Conservation (phyloP, 1,139 yeast species). For the Lodderomyces pseudojiufengensis region DNA sequence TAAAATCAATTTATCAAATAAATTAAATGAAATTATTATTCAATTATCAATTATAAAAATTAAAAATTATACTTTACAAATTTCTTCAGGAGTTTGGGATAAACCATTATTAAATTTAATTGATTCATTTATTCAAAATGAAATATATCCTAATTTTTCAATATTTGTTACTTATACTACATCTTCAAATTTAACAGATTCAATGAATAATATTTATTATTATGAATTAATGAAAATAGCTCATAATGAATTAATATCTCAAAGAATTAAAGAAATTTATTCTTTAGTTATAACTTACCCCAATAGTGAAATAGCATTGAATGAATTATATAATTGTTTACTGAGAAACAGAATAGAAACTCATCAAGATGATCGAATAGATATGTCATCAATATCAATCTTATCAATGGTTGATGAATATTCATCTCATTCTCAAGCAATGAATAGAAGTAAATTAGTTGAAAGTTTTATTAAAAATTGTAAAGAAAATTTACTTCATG, state of each 20-base stretch:
- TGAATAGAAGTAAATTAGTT: conserved; percentile 53
- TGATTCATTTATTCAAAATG: conserved; percentile 34
- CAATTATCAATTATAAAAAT: conserved; percentile 41
- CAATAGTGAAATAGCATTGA: conserved; percentile 51
- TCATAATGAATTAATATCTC: conserved; percentile 42
- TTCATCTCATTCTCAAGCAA: conserved; percentile 25
- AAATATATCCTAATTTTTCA: conserved; percentile 38
- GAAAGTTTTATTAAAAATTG: conserved; percentile 51
- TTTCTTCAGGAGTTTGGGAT: conserved; percentile 41
- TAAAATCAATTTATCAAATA: conserved; percentile 29
- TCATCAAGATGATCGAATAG: conserved; percentile 9
- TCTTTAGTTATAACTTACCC: conserved; percentile 63
- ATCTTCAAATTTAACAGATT: conserved; percentile 10
- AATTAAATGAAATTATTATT: conserved; percentile 37
- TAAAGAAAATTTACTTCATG: conserved; percentile 56
- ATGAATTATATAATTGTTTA: conserved; percentile 58
- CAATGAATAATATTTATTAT: conserved; percentile 19
- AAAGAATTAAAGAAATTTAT: conserved; percentile 63
- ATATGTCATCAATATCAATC: conserved; percentile 10
- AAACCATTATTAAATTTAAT: conserved; percentile 35
- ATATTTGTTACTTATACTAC: conserved; percentile 20
- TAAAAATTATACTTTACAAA: conserved; percentile 27
- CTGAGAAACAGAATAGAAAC: conserved; percentile 19
- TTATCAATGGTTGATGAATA: conserved; percentile 19
- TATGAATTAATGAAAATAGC: conserved; percentile 37